Conservation (phyloP, 352 stramenopile genomes). For the Pythium dissotocum region DNA sequence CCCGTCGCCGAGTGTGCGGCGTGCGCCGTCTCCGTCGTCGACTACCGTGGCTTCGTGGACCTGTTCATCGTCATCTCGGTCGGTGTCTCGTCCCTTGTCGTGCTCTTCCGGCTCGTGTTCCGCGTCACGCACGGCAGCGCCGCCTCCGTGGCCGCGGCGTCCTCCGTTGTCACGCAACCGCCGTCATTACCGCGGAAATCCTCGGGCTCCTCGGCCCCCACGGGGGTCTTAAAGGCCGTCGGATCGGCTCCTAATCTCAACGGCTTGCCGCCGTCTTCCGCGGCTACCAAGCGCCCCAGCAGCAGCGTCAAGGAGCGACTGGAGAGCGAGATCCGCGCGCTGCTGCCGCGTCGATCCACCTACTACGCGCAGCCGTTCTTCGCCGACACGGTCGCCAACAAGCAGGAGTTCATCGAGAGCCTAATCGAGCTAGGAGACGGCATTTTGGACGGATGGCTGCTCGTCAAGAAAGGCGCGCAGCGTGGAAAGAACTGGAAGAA, state of each 20-base stretch:
- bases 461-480: conserved; percentile 75
- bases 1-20: conserved; percentile 3
- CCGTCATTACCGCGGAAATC: neutral
- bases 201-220: neutral
- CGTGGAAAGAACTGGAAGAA: conserved; percentile 86
- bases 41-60: conserved; percentile 50
- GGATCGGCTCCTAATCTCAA: conserved; percentile 3
- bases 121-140: conserved; percentile 15
- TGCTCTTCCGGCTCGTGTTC: conserved; percentile 72
- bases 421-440: conserved; percentile 71
- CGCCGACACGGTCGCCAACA: conserved; percentile 68
- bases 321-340: conserved; percentile 55
- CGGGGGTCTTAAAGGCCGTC: neutral
- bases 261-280: conserved; percentile 3
- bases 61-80: conserved; percentile 70
- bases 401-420: conserved; percentile 73
- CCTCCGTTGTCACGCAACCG: neutral
- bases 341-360: conserved; percentile 59
- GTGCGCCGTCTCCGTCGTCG: conserved; percentile 5
- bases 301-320: conserved; percentile 61
- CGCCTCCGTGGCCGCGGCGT: neutral
- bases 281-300: conserved; percentile 14
- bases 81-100: conserved; percentile 56
- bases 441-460: conserved; percentile 68
- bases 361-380: conserved; percentile 85